Evolutionary conservation across 257 asterid genomes (phyloP).

Genomic region (Hygrophila difformis): DNA sequence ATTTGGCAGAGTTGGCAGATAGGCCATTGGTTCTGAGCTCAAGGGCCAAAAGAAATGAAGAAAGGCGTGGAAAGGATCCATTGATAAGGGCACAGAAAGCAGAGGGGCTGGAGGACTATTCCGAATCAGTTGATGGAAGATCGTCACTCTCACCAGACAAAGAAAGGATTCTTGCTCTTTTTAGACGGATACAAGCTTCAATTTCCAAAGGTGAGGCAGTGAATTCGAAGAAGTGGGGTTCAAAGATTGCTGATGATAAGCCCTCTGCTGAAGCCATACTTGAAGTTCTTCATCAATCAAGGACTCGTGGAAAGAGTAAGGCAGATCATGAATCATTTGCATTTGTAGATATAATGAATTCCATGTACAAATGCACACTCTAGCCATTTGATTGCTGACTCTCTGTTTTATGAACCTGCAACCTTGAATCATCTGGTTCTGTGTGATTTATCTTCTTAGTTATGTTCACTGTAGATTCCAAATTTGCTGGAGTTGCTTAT

Average conservation of each 20-base stretch:
- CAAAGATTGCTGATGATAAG: constrained; percentile 30
- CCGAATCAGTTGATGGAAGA: constrained; percentile 22
- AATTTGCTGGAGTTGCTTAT: background rate
- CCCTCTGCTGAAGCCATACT: constrained; percentile 47
- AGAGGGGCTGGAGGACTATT: constrained; percentile 20
- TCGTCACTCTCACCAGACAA: constrained; percentile 35
- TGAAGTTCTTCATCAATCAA: constrained; percentile 52
- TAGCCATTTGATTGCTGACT: too few species aligned
- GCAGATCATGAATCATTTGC: background rate
- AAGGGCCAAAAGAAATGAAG: constrained; percentile 35
- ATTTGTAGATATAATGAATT: background rate
- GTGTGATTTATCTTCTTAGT: background rate
- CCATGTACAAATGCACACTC: background rate
- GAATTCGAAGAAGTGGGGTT: constrained; percentile 31
- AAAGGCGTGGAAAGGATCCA: constrained; percentile 16
- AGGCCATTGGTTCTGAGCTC: constrained; percentile 22
- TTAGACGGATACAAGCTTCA: constrained; percentile 55
- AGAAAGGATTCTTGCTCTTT: constrained; percentile 68
- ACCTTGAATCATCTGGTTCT: too few species aligned
- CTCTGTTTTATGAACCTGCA: too few species aligned
- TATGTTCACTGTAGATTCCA: background rate
- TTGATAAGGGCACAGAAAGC: constrained; percentile 26
- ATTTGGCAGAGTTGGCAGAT: constrained; percentile 70
- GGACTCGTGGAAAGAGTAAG: constrained; percentile 41
- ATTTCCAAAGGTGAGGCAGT: constrained; percentile 40